phyloP scores from a whole-genome alignment of 75 land plant species.

The Picea glauca region DNA sequence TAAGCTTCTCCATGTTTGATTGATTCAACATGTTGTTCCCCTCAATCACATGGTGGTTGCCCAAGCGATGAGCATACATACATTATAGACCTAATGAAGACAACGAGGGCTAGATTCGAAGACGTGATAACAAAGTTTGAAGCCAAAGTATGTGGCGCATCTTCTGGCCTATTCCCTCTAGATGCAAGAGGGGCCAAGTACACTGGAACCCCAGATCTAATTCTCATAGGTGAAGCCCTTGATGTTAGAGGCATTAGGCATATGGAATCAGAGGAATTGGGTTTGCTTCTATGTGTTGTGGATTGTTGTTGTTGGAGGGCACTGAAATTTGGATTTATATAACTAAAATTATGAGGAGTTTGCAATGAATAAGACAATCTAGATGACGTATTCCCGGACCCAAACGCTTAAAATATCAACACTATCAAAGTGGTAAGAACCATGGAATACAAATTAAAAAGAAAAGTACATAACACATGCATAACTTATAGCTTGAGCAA shows the following conservation, averaged over 20 bases:
- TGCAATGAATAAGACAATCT: neutral
- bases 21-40: neutral
- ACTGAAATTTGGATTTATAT: neutral
- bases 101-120: conserved; percentile 18
- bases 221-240: conserved; percentile 21
- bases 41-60: neutral
- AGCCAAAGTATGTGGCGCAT: neutral
- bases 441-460: too few species aligned
- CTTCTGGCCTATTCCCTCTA: neutral
- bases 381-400: neutral
- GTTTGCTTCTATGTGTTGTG: neutral
- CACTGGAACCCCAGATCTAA: conserved; percentile 24
- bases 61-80: conserved; percentile 31
- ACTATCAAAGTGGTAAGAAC: too few species aligned
- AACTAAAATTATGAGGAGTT: neutral
- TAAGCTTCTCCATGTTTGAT: too few species aligned
- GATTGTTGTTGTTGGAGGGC: neutral
- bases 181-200: conserved; percentile 21
- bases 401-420: too few species aligned
- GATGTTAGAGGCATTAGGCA: too few species aligned
- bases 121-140: neutral
- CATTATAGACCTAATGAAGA: conserved; percentile 23
- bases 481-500: too few species aligned
- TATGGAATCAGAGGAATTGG: too few species aligned
- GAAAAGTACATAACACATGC: too few species aligned